A percentile compares a stretch with the other conserved stretches of the same genome.
These are phyloP conservation scores for Triangularia setosa DNA, from an alignment of 2,329 filamentous ascomycete species.

Conservation along the genomic window DNA sequence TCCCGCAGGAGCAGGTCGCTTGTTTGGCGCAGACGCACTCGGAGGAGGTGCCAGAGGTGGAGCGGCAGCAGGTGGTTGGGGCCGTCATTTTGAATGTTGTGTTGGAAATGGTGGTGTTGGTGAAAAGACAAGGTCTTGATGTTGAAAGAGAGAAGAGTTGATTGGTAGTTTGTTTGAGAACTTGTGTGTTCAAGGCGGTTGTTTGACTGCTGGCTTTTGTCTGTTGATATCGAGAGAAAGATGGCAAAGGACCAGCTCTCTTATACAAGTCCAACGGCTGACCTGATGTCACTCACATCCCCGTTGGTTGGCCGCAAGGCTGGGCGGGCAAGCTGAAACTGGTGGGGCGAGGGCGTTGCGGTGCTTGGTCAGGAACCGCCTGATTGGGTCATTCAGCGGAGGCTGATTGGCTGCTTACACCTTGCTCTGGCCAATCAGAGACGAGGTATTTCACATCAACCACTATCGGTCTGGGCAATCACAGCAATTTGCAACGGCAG, in stretches of 20 bases:
- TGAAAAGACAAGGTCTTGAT: background rate
- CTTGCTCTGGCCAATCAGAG: conserved; percentile 15
- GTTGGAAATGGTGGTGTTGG: conserved; percentile 1
- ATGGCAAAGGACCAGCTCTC: background rate
- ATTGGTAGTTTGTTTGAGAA: background rate
- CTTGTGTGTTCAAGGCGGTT: background rate
- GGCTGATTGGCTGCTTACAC: background rate
- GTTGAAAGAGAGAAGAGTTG: background rate
- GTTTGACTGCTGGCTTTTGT: background rate
- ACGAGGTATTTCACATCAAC: conserved; percentile 25
- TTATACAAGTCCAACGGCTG: background rate
- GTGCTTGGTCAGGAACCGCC: conserved; percentile 10
- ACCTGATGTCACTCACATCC: background rate
- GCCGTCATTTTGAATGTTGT: conserved; percentile 7
- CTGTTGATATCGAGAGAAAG: background rate
- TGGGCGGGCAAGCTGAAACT: conserved; percentile 16
- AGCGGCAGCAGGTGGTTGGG: conserved; percentile 35
- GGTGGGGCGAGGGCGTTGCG: conserved; percentile 8
- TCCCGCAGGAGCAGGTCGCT: conserved; percentile 82
- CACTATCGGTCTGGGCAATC: background rate
- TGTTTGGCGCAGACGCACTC: conserved; percentile 58
- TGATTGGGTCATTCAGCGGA: conserved; percentile 16
- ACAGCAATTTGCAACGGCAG: background rate
- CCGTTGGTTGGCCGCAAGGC: conserved; percentile 22
- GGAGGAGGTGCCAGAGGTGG: conserved; percentile 53